Base-by-base conservation (phyloP, 2,329 filamentous ascomycete species). In the Neofusicoccum umdonicola region DNA sequence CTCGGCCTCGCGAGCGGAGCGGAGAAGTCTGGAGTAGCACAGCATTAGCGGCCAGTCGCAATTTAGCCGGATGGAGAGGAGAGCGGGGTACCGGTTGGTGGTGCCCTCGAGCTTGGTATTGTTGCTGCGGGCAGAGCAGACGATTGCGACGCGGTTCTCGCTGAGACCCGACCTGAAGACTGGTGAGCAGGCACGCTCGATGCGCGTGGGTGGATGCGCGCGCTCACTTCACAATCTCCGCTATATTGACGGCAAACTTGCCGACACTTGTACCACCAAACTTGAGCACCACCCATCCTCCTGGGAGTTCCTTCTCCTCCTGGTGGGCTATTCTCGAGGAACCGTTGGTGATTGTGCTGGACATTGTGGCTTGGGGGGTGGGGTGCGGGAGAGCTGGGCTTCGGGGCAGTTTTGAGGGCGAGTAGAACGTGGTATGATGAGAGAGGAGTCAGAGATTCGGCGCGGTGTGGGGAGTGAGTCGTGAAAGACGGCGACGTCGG, bases 231-330 rank as follows among this genome's bases (percentile, higher is more conserved):
- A 93, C 86, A 74, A 94, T 92, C 71, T 90, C 77, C 66, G 80
- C 81, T 72, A 84, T 83, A 68, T 80, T 79, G 69, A 80, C 85
- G 61, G 93, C 89, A 72, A 96, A 97, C 80, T 98, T 98, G 71
- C 94, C 95, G 60, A 98, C 91, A 74, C 92, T 96, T 61, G 94
- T 99, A 60, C 94, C 94, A 67, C 93, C 93, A 77, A 96, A 97
- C 79, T 97, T 97, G 77, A 97, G 93, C 58, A 97, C 90, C 35
- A 96, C 84, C 93, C 93, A 97, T 45, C 81, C 81, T 41, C 81
- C 81, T 11, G 81, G 81, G 50, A 83, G 71, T 68, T 83, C 76
- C 71, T 81, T 80, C 68, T 83, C 81, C 70, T 77, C 71, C 34
- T 71, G 74, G 74, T 77, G 76, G 65, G 45, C 22, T 48, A 76